Conservation (phyloP, 345 rosid genomes). For the Eutrema japonicum region DNA sequence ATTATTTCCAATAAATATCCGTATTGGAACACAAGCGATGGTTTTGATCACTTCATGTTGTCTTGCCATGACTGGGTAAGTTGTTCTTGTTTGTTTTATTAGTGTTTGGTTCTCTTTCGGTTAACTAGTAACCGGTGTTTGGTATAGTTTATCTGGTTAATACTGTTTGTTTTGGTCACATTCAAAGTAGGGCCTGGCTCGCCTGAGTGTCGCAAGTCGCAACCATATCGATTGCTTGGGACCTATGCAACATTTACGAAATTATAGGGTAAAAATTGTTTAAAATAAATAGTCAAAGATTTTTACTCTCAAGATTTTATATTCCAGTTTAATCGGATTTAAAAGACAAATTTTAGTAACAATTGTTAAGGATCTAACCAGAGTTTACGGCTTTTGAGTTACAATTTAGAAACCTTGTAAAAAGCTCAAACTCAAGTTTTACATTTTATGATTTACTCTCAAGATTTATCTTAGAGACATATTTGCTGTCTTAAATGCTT, state of each 20-base stretch:
- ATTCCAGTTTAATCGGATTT: no score
- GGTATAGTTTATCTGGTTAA: neutral
- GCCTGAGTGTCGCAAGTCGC: neutral
- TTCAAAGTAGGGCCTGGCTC: neutral
- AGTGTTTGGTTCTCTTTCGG: neutral
- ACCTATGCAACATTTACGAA: neutral
- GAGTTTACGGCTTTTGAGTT: neutral
- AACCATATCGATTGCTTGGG: neutral
- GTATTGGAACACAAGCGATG: slow-evolving; percentile 77
- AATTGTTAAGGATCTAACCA: neutral
- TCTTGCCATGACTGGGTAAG: slow-evolving; percentile 87
- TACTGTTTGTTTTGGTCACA: neutral
- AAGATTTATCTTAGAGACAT: no score
- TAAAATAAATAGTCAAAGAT: no score
- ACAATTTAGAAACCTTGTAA: neutral
- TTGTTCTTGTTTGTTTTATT: slow-evolving; percentile 10
- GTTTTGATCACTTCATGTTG: slow-evolving; percentile 83
- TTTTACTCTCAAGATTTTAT: no score
- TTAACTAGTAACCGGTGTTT: neutral
- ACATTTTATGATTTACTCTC: no score
- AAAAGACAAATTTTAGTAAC: no score
- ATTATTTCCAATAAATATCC: slow-evolving; percentile 56
- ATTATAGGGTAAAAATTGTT: neutral
- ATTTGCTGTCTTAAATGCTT: no score
- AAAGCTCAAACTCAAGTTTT: no score